Evolutionary conservation across 768 basidiomycete genomes (phyloP), one percentile per base, ranked within the genome.

Genomic region (Tephrocybe sp.): DNA sequence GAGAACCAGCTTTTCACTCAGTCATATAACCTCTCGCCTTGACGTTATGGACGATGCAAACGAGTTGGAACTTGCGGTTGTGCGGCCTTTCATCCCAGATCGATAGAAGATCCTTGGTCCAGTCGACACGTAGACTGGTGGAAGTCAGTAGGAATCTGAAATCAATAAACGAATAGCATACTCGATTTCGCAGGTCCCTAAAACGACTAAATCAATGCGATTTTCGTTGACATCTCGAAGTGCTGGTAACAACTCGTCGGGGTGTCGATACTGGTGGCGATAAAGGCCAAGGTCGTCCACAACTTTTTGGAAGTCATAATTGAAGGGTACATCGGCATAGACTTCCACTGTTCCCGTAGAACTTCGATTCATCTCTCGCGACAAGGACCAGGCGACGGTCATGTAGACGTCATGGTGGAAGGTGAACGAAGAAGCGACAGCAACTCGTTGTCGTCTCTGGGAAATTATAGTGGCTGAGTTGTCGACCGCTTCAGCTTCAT

Each of bases 111-210:
- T 58, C 62, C 17, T 62, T 54, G 6, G 58, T 58, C 63, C 65
- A 57, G 15, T 63, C 52, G 12, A 48, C 48, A 24, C 70, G 60
- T 26, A 67, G 53, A 40, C 66, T 66, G 26, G 14, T 17, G 25
- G 11, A 21, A 9, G 33, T 26, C 42, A 21, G 9, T 5, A 30
- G 5, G 5, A 30, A 5, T 30, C 11, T 25, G n/a, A 32, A 9
- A 10, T 12, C 10, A 14, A 41, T 47, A 21, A 12, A 44, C 15
- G 17, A 36, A 30, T 4, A 21, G 57, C 71, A 52, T 45, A 75
- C 74, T 77, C 74, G 18, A 71, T 47, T 55, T 77, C 75, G 57
- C 75, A 77, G n/a, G 73, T 75, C n/a, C 74, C 74, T 1, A 75
- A 59, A 6, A 75, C 57, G 17, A 77, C 57, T 45, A 73, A 21